phyloP scores from a whole-genome alignment of 2,329 filamentous ascomycete genomes.

The Aspergillus hortae region DNA sequence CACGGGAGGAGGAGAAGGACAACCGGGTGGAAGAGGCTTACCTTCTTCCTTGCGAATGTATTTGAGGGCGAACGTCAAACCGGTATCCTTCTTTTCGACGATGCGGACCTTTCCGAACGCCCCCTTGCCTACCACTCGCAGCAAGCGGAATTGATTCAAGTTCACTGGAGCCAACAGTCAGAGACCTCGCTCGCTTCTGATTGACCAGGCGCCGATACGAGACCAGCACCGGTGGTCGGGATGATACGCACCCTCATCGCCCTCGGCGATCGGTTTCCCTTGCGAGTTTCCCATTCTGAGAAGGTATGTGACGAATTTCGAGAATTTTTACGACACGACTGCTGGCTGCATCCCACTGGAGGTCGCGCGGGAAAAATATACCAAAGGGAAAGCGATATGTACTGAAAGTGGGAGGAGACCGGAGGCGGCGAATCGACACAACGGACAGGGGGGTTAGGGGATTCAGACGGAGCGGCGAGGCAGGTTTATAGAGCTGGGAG shows the following conservation, averaged over 20 bases:
- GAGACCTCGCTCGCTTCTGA: not conserved
- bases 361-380: not conserved
- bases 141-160: slow-evolving; percentile 91
- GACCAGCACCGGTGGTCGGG: not conserved
- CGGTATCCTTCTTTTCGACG: slow-evolving; percentile 94
- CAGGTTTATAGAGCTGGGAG: slow-evolving; percentile 9
- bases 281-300: slow-evolving; percentile 83
- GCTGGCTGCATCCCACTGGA: slow-evolving; percentile 19
- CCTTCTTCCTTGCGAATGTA: slow-evolving; percentile 99
- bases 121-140: slow-evolving; percentile 94
- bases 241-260: slow-evolving; percentile 76
- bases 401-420: not conserved
- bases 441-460: not conserved
- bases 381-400: not conserved
- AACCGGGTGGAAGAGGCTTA: slow-evolving; percentile 9
- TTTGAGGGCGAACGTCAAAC: slow-evolving; percentile 90
- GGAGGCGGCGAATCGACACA: not conserved
- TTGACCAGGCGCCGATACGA: not conserved
- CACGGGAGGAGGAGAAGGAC: slow-evolving; percentile 7
- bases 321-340: slow-evolving; percentile 21
- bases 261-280: slow-evolving; percentile 87
- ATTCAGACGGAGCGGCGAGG: slow-evolving; percentile 2
- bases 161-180: slow-evolving; percentile 61
- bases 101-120: slow-evolving; percentile 99
- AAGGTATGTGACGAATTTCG: slow-evolving; percentile 17